Evolutionary conservation across 1,284 basidiomycete species (phyloP), one percentile per base, ranked within the genome.

Genomic region (Fomitopsis betulina): DNA sequence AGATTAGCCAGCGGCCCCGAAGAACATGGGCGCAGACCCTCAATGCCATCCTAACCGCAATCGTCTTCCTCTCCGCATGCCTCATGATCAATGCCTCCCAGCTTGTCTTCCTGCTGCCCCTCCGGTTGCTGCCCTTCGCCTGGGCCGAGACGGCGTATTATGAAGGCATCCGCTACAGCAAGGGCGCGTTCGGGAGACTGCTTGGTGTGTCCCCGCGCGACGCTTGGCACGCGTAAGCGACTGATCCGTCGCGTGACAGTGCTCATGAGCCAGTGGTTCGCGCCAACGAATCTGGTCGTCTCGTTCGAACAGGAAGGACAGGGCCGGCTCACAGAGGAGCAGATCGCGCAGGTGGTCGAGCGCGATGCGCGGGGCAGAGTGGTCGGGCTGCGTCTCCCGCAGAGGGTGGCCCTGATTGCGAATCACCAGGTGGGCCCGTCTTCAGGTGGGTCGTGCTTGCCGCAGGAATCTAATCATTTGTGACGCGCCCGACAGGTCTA

Each of bases 211-310:
- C 17, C 33, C 2, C 32, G 35, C 40, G 35, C 40, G 37, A 33
- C 30, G 35, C 13, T 42, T 42, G 25, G 40, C 43, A 17, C 9
- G 30, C 25, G 8, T 33, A 54, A 45, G 23, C 42, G 37, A 23
- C 38, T 43, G 37, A 55, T 39, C 19, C n/a, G n/a, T 35, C 12
- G 52, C 33, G 54, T 56, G 55, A 65, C 72, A 86, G 90, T 94
- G 57, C 75, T 95, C 35, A 83, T 88, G 78, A 85, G 81, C 66
- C 87, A 93, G 65, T 87, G 82, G 76, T 96, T 94, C 64, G 90
- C 89, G 0, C 93, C 93, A 0, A 92, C 91, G 0, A 83, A 79
- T 27, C 68, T 97, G 32, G 77, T 84, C 19, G 71, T 97, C 56
- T 92, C 93, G 0, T 89, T 91, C 60, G 87, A 93, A 66, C 81